Base-by-base conservation (phyloP, 2,329 filamentous ascomycete genomes). In the Mycosphaerella arachidis region DNA sequence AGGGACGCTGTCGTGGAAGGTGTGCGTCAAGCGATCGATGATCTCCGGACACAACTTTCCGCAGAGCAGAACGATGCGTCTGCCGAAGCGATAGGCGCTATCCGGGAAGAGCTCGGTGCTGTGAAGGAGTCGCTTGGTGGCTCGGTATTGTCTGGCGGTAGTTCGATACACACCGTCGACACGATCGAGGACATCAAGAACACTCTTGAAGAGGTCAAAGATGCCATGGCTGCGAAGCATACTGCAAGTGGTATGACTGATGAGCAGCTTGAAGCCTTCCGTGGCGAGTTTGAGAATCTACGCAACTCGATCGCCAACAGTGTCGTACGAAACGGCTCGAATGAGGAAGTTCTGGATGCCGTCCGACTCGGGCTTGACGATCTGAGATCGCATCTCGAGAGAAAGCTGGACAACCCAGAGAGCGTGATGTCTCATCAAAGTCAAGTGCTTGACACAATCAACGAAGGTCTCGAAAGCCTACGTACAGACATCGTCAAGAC, bases 401-500 rank as follows among this genome's bases (percentile, higher is more conserved):
- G 79, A 62, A 81, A 80, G 70, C 78, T 85, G 46, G 80, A 82
- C 58, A 80, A 76, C 13, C 78, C 78, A 3, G 83, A 86, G 52
- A 81, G 29, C 57, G 68, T 60, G 48, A 72, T 81, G 53, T 80
- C 79, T 18, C 79, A 81, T 55, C 84, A 83, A 20, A 78, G 78
- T 53, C 84, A 87, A 63, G 76, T 87, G 24, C 77, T 87, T 6
- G 84, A 87, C 65, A 82, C 82, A 7, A 78, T 88, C 63, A 82
- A 85, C 57, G 84, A 87, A 52, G 91, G 92, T 1, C 81, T 97
- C 40, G 89, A 90, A 61, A 84, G 83, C 48, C 81, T 97, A 35
- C 84, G 91, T 5, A 81, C 84, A 16, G 92, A 97, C 66, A 83
- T 96, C 53, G 79, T 84, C 64, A 87, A 87, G 70, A 82, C 94